Percentiles rank a stretch among this genome's conserved stretches.
These are phyloP conservation scores for Nemania serpens DNA, from an alignment of 2,329 filamentous ascomycete species.

Conservation along the genomic window DNA sequence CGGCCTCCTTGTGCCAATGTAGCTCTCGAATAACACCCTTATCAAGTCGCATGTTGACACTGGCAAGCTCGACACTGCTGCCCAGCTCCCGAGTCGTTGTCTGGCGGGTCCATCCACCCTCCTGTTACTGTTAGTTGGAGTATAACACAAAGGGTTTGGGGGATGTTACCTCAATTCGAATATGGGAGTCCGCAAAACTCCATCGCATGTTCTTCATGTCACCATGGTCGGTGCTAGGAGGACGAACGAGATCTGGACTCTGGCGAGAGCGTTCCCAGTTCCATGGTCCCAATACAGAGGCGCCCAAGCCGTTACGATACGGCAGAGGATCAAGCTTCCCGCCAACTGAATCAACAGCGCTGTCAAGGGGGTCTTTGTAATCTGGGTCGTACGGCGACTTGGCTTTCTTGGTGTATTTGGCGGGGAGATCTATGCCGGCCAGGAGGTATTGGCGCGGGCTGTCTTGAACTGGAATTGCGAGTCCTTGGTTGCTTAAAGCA, in stretches of 20 bases:
- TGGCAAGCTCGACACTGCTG: conserved; percentile 71
- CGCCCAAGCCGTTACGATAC: conserved; percentile 66
- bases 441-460: conserved; percentile 60
- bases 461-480: conserved; percentile 47
- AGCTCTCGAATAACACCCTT: conserved; percentile 75
- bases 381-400: conserved; percentile 63
- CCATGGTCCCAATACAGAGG: conserved; percentile 70
- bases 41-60: conserved; percentile 79
- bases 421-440: conserved; percentile 52
- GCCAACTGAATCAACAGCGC: conserved; percentile 63
- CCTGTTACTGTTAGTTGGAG: conserved; percentile 47
- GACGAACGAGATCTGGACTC: conserved; percentile 72
- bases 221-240: conserved; percentile 74
- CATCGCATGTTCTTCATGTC: conserved; percentile 73
- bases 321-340: conserved; percentile 68
- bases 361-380: conserved; percentile 65
- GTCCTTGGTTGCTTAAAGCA: conserved; percentile 32
- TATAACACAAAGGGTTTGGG: not conserved
- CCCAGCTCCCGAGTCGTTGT: conserved; percentile 70
- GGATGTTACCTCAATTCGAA: conserved; percentile 62
- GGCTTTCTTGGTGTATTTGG: conserved; percentile 47
- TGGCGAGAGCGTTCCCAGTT: conserved; percentile 70
- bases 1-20: conserved; percentile 81
- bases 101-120: conserved; percentile 78
- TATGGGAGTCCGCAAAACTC: conserved; percentile 69